Base-by-base conservation (phyloP, 1,139 yeast species). In the Blastobotrys proliferans region DNA sequence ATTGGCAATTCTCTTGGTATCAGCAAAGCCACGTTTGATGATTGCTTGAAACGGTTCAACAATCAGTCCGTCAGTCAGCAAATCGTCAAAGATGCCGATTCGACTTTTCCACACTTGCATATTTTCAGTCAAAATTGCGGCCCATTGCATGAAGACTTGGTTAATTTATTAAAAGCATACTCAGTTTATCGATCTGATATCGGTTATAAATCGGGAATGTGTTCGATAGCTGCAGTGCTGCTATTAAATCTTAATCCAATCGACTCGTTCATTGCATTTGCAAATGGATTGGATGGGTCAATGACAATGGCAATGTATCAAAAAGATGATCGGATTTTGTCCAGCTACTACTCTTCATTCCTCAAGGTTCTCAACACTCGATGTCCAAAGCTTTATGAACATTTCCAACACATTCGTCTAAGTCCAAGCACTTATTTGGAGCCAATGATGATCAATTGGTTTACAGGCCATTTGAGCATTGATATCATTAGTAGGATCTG, bases 361-460 rank as follows among this genome's bases (percentile, higher is more conserved):
- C 69, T 73, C 35, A 65, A 67, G 46, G 68, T 72, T 19, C 66
- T 81, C 42, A 63, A 68, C 29, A 59, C 64, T 30, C 68, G 72
- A 41, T 63, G 72, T 38, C 72, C 77, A 10, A 57, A 69, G 27
- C 59, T 82, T 29, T 68, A 67, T 43, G 62, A 70, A 8, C 86
- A 81, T 55, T 76, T 82, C 53, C 63, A 65, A 38, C 54, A 63
- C 5, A 58, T 71, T 21, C 63, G 63, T 8, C 50, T 79, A 26
- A 46, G 59, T 0, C 68, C 73, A 5, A 41, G 54, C 2, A 60
- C 58, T 10, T 68, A 69, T 45, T 54, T 75, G 13, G 58, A 60
- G 29, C 67, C 69, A 1, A 48, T 68, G 58, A 52, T 65, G 29
- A 62, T 49, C 47, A 60, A 68, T 4, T 52, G 69, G 27, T 68